These are phyloP conservation scores for Psilocybe mexicana DNA, from an alignment of 1,284 basidiomycete species.

Conservation along the genomic window DNA sequence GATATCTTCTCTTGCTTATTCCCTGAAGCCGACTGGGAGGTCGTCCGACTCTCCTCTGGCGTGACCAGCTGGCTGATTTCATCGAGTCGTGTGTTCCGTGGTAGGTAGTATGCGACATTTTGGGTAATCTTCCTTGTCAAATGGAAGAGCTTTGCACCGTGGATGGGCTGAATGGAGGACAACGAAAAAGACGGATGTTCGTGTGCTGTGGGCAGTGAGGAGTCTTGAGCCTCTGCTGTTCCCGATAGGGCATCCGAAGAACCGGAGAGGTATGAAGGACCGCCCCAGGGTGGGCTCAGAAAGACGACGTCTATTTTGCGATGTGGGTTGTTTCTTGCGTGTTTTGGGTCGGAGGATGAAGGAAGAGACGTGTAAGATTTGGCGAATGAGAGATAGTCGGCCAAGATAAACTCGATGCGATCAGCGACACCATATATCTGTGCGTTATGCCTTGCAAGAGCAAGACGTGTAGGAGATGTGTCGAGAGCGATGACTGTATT, in stretches of 20 bases:
- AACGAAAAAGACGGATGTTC: conserved; percentile 67
- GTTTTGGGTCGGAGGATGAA: conserved; percentile 9
- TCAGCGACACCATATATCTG: conserved; percentile 91
- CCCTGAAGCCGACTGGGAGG: neutral
- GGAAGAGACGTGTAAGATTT: conserved; percentile 48
- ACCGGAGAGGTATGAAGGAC: conserved; percentile 67
- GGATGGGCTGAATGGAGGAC: conserved; percentile 74
- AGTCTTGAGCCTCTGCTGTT: neutral
- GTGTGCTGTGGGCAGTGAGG: conserved; percentile 17
- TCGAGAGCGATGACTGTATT: conserved; percentile 83
- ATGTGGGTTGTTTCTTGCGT: conserved; percentile 6
- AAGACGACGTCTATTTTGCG: conserved; percentile 84
- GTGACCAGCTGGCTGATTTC: conserved; percentile 67
- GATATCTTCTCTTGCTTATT: neutral
- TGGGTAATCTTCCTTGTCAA: conserved; percentile 70
- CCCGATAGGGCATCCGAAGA: conserved; percentile 13
- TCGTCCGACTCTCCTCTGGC: conserved; percentile 8
- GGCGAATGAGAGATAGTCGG: conserved; percentile 84
- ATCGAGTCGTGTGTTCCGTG: conserved; percentile 76
- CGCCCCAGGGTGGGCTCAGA: conserved; percentile 93
- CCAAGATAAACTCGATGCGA: conserved; percentile 91
- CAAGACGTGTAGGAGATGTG: conserved; percentile 78
- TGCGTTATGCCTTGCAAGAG: conserved; percentile 90
- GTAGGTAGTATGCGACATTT: conserved; percentile 90
- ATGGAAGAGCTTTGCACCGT: conserved; percentile 79